A percentile compares a stretch with the other conserved stretches of the same genome.
Evolutionary conservation across 1,284 basidiomycete species (phyloP).

Genomic region (Trametes sp.): DNA sequence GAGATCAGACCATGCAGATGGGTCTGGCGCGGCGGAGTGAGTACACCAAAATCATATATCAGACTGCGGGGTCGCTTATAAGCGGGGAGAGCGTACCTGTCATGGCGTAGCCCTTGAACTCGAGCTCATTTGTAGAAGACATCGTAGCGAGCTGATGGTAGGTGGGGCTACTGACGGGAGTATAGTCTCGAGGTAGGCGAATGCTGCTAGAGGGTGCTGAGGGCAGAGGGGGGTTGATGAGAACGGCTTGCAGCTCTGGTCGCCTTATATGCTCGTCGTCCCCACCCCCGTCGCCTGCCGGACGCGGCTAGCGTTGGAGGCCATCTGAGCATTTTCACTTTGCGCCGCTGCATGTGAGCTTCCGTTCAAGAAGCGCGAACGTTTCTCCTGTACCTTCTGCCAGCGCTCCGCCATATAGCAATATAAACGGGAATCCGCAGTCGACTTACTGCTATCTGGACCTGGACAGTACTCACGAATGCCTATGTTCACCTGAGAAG

Average conservation of each 20-base stretch:
- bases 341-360: too few relatives aligned
- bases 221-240: not conserved
- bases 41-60: not conserved
- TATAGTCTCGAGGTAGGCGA: not conserved
- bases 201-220: not conserved
- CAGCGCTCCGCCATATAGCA: too few relatives aligned
- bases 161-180: not conserved
- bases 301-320: not conserved
- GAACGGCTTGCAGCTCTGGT: not conserved
- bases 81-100: slow-evolving; percentile 14
- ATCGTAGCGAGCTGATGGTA: slow-evolving; percentile 5
- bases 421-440: too few relatives aligned
- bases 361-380: too few relatives aligned
- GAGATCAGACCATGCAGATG: slow-evolving; percentile 49
- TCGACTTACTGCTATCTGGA: too few relatives aligned
- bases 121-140: slow-evolving; percentile 16
- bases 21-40: slow-evolving; percentile 17
- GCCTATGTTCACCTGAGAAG: too few relatives aligned
- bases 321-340: too few relatives aligned
- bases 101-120: slow-evolving; percentile 37
- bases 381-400: too few relatives aligned
- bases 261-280: not conserved
- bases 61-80: not conserved
- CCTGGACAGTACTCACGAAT: too few relatives aligned
- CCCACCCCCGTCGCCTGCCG: not conserved